Conservation (phyloP, 2,329 filamentous ascomycete species). For the Lachnellula hyalina region DNA sequence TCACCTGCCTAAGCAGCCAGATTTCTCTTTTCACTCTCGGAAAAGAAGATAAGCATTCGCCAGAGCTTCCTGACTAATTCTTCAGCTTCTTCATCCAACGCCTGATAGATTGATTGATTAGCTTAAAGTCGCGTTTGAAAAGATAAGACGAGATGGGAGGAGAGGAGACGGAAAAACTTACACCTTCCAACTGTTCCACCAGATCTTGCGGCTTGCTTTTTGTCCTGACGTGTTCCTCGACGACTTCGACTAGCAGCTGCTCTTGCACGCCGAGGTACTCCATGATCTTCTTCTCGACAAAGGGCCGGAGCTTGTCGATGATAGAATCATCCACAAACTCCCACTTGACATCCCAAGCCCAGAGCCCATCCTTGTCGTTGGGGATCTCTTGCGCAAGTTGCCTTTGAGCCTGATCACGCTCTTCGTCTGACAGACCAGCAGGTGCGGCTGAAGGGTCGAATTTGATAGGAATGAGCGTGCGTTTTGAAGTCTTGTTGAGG, state of each 20-base stretch:
- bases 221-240: slow-evolving; percentile 78
- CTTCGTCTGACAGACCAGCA: slow-evolving; percentile 73
- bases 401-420: slow-evolving; percentile 74
- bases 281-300: slow-evolving; percentile 97
- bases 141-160: background rate
- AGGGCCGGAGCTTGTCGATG: slow-evolving; percentile 81
- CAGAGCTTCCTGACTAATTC: slow-evolving; percentile 93
- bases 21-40: slow-evolving; percentile 87
- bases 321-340: slow-evolving; percentile 79
- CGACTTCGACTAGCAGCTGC: slow-evolving; percentile 87
- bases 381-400: slow-evolving; percentile 88
- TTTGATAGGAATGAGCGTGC: slow-evolving; percentile 76
- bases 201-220: slow-evolving; percentile 71
- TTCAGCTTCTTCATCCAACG: slow-evolving; percentile 91
- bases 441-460: slow-evolving; percentile 64
- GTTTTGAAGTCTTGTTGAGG: slow-evolving; percentile 59
- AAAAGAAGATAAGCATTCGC: slow-evolving; percentile 98
- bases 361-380: slow-evolving; percentile 76
- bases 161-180: slow-evolving; percentile 40
- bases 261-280: slow-evolving; percentile 96
- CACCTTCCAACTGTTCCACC: slow-evolving; percentile 78
- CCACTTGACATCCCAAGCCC: slow-evolving; percentile 93
- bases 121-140: slow-evolving; percentile 11
- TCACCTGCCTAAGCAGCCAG: slow-evolving; percentile 53
- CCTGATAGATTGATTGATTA: slow-evolving; percentile 45